Evolutionary conservation across 306 rosid genomes (phyloP).

Genomic region (Cucurbita moschata): DNA sequence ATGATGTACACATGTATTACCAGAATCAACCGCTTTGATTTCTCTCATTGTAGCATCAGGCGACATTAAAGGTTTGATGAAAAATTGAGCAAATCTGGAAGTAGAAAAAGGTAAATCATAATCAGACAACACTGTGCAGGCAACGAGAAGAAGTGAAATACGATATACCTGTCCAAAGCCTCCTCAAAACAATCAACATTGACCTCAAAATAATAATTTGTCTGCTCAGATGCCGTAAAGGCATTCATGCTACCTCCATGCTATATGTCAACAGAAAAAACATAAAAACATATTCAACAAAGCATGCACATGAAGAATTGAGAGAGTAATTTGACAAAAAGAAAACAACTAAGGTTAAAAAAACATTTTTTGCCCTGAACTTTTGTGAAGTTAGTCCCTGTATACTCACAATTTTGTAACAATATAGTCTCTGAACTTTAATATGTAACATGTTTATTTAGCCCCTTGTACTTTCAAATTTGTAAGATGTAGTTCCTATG

Average conservation of each 20-base stretch:
- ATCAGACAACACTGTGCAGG: neutral
- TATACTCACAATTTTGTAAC: too few relatives aligned
- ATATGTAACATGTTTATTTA: too few relatives aligned
- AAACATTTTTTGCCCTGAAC: too few relatives aligned
- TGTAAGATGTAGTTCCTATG: too few relatives aligned
- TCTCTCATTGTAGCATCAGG: constrained; percentile 96
- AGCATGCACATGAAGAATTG: neutral
- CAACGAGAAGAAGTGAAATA: constrained; percentile 1
- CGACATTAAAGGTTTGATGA: constrained; percentile 79
- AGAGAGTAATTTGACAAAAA: neutral
- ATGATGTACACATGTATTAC: constrained; percentile 23
- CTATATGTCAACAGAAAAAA: constrained; percentile 20
- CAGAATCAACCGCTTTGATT: constrained; percentile 98
- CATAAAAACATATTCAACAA: neutral
- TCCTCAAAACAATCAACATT: constrained; percentile 75
- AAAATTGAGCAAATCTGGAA: constrained; percentile 83
- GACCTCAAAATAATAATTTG: constrained; percentile 73
- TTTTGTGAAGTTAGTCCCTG: too few relatives aligned
- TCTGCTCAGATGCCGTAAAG: constrained; percentile 50
- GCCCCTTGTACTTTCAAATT: too few relatives aligned
- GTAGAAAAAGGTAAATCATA: neutral
- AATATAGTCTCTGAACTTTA: too few relatives aligned
- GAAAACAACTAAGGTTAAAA: neutral
- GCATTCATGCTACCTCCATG: constrained; percentile 90
- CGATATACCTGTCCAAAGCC: constrained; percentile 78